Evolutionary conservation across 768 basidiomycete genomes (phyloP), one percentile per base, ranked within the genome.

Genomic region (Astraeus odoratus): DNA sequence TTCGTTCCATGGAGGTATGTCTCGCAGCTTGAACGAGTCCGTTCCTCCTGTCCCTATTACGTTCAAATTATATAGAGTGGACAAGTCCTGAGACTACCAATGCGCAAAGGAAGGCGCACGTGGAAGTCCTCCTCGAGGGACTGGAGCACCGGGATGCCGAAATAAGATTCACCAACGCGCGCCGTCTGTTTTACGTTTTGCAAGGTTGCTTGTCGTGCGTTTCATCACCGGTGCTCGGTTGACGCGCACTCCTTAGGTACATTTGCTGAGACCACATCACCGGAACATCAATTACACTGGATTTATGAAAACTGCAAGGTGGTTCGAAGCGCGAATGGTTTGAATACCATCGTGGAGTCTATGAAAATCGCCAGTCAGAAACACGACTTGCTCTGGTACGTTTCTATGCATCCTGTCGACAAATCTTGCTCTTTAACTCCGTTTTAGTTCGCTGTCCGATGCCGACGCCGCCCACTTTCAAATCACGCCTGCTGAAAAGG

Each of bases 241-340:
- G 24, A 51, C 43, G 26, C 35, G 46, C 49, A 16, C 25, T 39
- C 19, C 41, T 31, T 43, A 94, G 92, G 92, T 27, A 86, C 88
- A 4, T 96, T 95, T 57, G 85, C 82, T 3, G 93, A 96, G 63
- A 90, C 92, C 0, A 78, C 79, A 8, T 91, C 91, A 18, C 87
- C 92, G 1, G 92, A 98, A 59, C 85, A 95, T 61, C 95, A 99
- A 61, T 69, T 98, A 30, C 89, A 93, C 52, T 93, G 92, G 84
- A 87, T 99, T 55, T 86, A 94, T 49, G 86, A 95, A 64, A 95
- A 97, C 60, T 87, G 86, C 60, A 90, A 86, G 61, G 72, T 88
- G 16, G 82, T 98, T 1, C 78, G 92, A 40, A 72, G 75, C 18
- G 83, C 83, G 0, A 90, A 95, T 63, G 94, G 93, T 16, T 67